Evolutionary conservation across 495 filamentous ascomycete genomes (phyloP).

Genomic region (Podospora conica): DNA sequence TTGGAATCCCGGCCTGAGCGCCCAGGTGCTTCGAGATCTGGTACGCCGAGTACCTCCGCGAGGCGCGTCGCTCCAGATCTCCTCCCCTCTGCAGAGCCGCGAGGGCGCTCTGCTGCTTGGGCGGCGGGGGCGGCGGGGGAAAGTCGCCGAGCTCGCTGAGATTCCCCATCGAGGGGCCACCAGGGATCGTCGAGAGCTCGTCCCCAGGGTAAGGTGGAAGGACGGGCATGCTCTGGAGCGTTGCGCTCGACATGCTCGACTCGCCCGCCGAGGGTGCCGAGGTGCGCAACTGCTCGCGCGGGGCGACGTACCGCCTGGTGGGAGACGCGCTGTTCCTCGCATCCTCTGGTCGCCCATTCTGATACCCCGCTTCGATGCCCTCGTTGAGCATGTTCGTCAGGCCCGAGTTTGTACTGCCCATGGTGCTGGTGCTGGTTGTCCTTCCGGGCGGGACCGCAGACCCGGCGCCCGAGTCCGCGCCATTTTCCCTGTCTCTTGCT

Average conservation of each 20-base stretch:
- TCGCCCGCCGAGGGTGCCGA: constrained; percentile 46
- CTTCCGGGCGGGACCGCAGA: constrained; percentile 33
- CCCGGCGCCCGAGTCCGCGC: constrained; percentile 15
- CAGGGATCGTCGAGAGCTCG: constrained; percentile 37
- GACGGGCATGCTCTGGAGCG: constrained; percentile 62
- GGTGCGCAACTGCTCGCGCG: constrained; percentile 41
- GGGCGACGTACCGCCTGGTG: constrained; percentile 31
- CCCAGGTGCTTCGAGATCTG: constrained; percentile 93
- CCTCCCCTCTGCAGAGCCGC: constrained; percentile 85
- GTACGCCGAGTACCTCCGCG: constrained; percentile 87
- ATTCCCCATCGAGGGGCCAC: constrained; percentile 33
- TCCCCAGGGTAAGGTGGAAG: constrained; percentile 58
- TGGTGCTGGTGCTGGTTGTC: constrained; percentile 62
- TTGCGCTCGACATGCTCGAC: constrained; percentile 59
- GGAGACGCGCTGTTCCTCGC: constrained; percentile 31
- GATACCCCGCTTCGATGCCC: constrained; percentile 42
- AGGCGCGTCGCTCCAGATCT: constrained; percentile 88
- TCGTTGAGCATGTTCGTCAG: constrained; percentile 65
- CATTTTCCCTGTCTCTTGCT: constrained; percentile 57
- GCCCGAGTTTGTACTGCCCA: constrained; percentile 52
- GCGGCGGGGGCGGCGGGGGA: constrained; percentile 66
- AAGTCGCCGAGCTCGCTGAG: constrained; percentile 47
- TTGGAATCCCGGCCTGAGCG: constrained; percentile 72
- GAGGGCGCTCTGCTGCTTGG: constrained; percentile 82
- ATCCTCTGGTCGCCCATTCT: constrained; percentile 25